A percentile compares a stretch with the other conserved stretches of the same genome.
These are phyloP conservation scores for Sphaerulina populicola DNA, from an alignment of 2,329 filamentous ascomycete species.

Conservation along the genomic window DNA sequence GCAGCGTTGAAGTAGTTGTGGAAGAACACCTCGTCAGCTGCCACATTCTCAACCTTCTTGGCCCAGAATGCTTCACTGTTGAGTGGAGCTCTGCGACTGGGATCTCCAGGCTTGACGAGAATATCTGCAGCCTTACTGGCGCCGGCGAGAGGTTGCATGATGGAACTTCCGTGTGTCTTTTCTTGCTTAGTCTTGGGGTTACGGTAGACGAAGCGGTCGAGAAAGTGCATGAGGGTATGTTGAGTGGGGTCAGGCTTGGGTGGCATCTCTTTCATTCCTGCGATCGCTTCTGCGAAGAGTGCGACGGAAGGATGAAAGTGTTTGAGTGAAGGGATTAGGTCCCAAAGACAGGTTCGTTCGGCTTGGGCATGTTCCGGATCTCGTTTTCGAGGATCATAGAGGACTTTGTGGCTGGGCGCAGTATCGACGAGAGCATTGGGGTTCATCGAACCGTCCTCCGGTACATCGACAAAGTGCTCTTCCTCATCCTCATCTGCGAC, in stretches of 20 bases:
- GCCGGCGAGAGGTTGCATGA: slow-evolving; percentile 87
- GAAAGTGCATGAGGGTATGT: slow-evolving; percentile 87
- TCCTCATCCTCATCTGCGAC: slow-evolving; percentile 64
- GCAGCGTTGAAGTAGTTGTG: slow-evolving; percentile 83
- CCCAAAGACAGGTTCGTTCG: slow-evolving; percentile 89
- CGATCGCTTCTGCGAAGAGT: slow-evolving; percentile 66
- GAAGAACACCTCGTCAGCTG: slow-evolving; percentile 93
- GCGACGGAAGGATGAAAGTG: slow-evolving; percentile 93
- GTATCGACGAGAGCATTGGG: slow-evolving; percentile 19
- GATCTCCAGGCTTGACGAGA: slow-evolving; percentile 52
- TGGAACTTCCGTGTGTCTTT: slow-evolving; percentile 68
- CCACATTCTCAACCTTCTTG: slow-evolving; percentile 78
- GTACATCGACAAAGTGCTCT: slow-evolving; percentile 60
- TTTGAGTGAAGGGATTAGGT: slow-evolving; percentile 66
- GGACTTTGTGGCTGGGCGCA: slow-evolving; percentile 23
- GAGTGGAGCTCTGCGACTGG: slow-evolving; percentile 46
- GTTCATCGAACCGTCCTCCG: slow-evolving; percentile 44
- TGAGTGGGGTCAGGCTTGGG: slow-evolving; percentile 84
- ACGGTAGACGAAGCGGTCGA: slow-evolving; percentile 97
- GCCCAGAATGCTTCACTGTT: slow-evolving; percentile 89
- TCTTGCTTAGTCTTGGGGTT: slow-evolving; percentile 64
- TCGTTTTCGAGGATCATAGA: slow-evolving; percentile 82
- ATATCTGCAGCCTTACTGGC: slow-evolving; percentile 50
- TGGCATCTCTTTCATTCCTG: slow-evolving; percentile 61
- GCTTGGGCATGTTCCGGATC: slow-evolving; percentile 89